Base-by-base conservation (phyloP, 2,329 filamentous ascomycete genomes). In the Trematosphaeria pertusa region DNA sequence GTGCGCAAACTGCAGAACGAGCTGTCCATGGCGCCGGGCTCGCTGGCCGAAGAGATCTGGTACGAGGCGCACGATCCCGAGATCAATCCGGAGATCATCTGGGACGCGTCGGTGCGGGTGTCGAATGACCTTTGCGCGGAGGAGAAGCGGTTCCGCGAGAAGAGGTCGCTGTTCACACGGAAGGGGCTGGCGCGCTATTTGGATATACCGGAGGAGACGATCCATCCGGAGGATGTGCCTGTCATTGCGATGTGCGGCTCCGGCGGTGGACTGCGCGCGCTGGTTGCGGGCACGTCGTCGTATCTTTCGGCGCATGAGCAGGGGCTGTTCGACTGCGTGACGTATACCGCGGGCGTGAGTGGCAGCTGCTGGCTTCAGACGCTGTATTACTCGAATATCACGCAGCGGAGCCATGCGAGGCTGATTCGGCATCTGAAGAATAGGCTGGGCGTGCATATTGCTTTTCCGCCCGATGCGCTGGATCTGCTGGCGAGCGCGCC, bases 341-440 rank as follows among this genome's bases (percentile, higher is more conserved):
- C 92, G 1, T 99, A 99, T 65, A 96, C 91, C 0, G 91, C 93
- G 4, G 94, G 94, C 1, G 94, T 99, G 37, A 97, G 91, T 66
- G 94, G 94, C 0, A 95, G 89, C 54, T 97, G 94, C 71, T 99
- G 94, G 94, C 80, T 97, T 5, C 93, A 97, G 69, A 81, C 89
- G 0, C 79, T 99, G 3, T 96, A 89, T 67, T 86, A 94, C 64
- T 93, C 90, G 0, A 89, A 90, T 0, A 81, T 97, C 46, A 81
- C 87, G 0, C 78, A 81, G 12, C 83, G 86, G 43, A 84, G 83
- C 52, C 83, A 96, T 58, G 76, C 80, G 17, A 82, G 79, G 28
- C 79, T 96, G 15, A 82, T 97, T 30, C 83, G 92, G 8, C 94
- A 99, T 65, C 75, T 99, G 43, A 97, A 96, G 71, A 83, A 86